Percentiles rank a stretch among this genome's conserved stretches.
Conservation (phyloP, 2,329 filamentous ascomycete genomes). For the Knufia fluminis region DNA sequence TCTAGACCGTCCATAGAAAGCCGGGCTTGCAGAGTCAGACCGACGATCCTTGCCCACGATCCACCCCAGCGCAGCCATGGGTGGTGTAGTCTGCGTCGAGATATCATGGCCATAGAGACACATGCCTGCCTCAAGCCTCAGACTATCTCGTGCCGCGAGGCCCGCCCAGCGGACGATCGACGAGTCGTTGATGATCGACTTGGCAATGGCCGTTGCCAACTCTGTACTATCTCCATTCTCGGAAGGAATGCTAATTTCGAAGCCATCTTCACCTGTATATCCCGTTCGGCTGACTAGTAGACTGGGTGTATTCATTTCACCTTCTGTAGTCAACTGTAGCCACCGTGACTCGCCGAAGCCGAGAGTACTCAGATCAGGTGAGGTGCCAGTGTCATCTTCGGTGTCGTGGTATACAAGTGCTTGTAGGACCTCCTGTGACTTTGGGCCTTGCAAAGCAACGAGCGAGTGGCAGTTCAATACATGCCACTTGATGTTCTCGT, state of each 20-base stretch:
- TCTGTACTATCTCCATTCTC: conserved; percentile 47
- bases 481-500: conserved; percentile 55
- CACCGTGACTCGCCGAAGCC: conserved; percentile 72
- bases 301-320: conserved; percentile 41
- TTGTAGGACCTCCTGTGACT: conserved; percentile 60
- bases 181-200: conserved; percentile 56
- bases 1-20: conserved; percentile 76
- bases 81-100: conserved; percentile 64
- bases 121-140: conserved; percentile 94
- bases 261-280: conserved; percentile 97
- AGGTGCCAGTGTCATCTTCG: conserved; percentile 23
- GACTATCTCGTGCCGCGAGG: conserved; percentile 79
- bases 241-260: conserved; percentile 80
- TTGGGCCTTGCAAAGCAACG: conserved; percentile 80
- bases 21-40: conserved; percentile 42
- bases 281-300: conserved; percentile 78
- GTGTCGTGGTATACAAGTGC: conserved; percentile 48
- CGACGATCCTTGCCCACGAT: conserved; percentile 73
- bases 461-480: conserved; percentile 66
- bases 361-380: conserved; percentile 51
- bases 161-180: conserved; percentile 72
- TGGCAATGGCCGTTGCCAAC: conserved; percentile 46
- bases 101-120: conserved; percentile 99
- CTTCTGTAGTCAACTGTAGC: conserved; percentile 54
- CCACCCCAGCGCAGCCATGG: conserved; percentile 63